Percentiles rank a stretch among this genome's conserved stretches.
Evolutionary conservation across 1,284 basidiomycete genomes (phyloP).

Genomic region (Vanrija sp.): DNA sequence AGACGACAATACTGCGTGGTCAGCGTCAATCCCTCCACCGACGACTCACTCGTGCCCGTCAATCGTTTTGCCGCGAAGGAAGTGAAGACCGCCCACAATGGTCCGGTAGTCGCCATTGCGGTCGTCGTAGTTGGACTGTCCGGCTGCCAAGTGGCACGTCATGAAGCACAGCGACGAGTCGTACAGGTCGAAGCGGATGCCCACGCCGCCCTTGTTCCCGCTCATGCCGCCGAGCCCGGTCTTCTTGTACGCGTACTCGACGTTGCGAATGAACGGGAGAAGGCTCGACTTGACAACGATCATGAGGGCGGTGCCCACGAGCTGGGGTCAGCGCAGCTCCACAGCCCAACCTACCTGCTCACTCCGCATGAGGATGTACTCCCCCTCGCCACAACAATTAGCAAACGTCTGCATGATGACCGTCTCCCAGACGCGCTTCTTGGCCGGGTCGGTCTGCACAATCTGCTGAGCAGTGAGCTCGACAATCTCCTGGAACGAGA

Average conservation of each 20-base stretch:
- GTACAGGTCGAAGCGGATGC: slow-evolving; percentile 82
- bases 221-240: slow-evolving; percentile 95
- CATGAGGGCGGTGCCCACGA: slow-evolving; percentile 91
- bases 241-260: slow-evolving; percentile 91
- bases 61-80: slow-evolving; percentile 83
- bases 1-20: slow-evolving; percentile 59
- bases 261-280: slow-evolving; percentile 74
- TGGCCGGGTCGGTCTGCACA: slow-evolving; percentile 91
- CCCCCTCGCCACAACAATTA: slow-evolving; percentile 59
- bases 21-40: background rate
- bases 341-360: slow-evolving; percentile 63
- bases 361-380: slow-evolving; percentile 83
- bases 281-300: slow-evolving; percentile 76
- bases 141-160: slow-evolving; percentile 87
- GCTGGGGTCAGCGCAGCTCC: slow-evolving; percentile 51
- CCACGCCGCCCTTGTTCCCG: slow-evolving; percentile 95
- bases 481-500: slow-evolving; percentile 97
- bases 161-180: slow-evolving; percentile 93
- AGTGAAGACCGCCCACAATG: slow-evolving; percentile 75
- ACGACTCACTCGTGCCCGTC: slow-evolving; percentile 75
- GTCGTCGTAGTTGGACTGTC: slow-evolving; percentile 82
- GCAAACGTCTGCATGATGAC: slow-evolving; percentile 76
- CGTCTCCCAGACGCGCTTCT: slow-evolving; percentile 84
- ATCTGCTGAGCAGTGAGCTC: slow-evolving; percentile 96
- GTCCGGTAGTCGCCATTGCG: slow-evolving; percentile 90